Base-by-base conservation (phyloP, 1,284 basidiomycete genomes). In the Somion occarium region DNA sequence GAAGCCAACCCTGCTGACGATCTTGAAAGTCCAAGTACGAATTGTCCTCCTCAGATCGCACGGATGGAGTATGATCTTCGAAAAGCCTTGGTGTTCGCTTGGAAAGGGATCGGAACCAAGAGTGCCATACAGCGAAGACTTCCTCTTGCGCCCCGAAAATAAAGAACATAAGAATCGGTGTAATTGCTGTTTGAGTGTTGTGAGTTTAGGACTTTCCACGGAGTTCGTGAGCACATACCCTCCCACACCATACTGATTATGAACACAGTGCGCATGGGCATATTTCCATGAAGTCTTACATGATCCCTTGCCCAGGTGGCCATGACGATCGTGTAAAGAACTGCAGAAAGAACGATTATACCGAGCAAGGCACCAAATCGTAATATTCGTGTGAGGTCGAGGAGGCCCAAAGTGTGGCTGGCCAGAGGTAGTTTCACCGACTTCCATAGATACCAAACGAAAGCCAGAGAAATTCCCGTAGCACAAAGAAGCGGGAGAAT, bases 91-190 rank as follows among this genome's bases (percentile, higher is more conserved):
- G 30, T 34, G 30, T 15, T 7, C 30, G 15, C 15, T 34, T 34
- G 30, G 7, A 34, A 34, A 34, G 15, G 7, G 7, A 7, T 7
- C 30, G 47, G n/a, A 22, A 49, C 57, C 57, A 63, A 3, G 49
- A 53, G 3, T 50, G 38, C 63, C 63, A 64, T 2, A 59, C 56
- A 39, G 56, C 53, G 30, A 60, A 63, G 2, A 64, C 56, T 25
- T 63, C 61, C 34, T 63, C 57, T 25, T 63, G 63, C 0, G 62
- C 63, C 1, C 59, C 61, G 49, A 64, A 63, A 18, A 64, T 62
- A 26, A 59, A 13, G 53, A 64, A 63, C 38, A 62, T 59, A 3
- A 63, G 47, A 2, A 60, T 46, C 0, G 61, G 59, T 0, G 57
- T 59, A 2, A 60, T 46, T 1, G 62, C 63, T 64, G 34, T 34